These are phyloP conservation scores for Penicillium cosmopolitanum DNA, from an alignment of 495 filamentous ascomycete species.

Conservation along the genomic window DNA sequence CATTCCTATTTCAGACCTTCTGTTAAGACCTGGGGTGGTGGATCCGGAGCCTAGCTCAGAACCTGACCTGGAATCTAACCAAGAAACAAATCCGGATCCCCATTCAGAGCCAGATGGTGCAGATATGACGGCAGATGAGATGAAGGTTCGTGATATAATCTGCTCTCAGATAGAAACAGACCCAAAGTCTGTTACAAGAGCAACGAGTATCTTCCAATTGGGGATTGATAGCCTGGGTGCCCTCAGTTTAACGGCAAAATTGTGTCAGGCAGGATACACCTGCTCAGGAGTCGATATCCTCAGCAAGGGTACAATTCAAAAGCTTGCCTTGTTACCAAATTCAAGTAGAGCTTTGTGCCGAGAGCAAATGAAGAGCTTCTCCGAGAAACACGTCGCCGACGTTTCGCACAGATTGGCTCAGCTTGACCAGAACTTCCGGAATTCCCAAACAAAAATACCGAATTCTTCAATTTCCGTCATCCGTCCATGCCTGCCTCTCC, in stretches of 20 bases:
- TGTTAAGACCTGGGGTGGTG: neutral
- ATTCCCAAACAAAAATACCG: neutral
- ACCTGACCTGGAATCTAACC: neutral
- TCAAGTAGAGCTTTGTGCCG: neutral
- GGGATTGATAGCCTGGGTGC: slow-evolving; percentile 34
- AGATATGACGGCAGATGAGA: neutral
- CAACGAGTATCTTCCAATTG: slow-evolving; percentile 42
- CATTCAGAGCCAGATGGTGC: neutral
- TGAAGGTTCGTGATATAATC: neutral
- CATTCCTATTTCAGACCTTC: slow-evolving; percentile 14
- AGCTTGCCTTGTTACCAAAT: slow-evolving; percentile 35
- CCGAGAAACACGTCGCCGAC: slow-evolving; percentile 7
- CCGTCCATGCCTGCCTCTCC: slow-evolving; percentile 40
- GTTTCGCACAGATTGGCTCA: slow-evolving; percentile 43
- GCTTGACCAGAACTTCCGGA: neutral
- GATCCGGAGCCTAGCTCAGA: neutral
- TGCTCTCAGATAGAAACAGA: neutral
- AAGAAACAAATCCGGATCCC: too few relatives aligned
- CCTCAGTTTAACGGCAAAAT: slow-evolving; percentile 59
- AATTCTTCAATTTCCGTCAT: neutral
- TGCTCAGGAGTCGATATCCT: slow-evolving; percentile 67
- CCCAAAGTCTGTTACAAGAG: neutral
- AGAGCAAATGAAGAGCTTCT: neutral
- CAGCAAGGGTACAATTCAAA: slow-evolving; percentile 59
- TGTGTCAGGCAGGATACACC: slow-evolving; percentile 56